Evolutionary conservation across 1,139 yeast species (phyloP).

Genomic region (Kluyveromyces sp.): DNA sequence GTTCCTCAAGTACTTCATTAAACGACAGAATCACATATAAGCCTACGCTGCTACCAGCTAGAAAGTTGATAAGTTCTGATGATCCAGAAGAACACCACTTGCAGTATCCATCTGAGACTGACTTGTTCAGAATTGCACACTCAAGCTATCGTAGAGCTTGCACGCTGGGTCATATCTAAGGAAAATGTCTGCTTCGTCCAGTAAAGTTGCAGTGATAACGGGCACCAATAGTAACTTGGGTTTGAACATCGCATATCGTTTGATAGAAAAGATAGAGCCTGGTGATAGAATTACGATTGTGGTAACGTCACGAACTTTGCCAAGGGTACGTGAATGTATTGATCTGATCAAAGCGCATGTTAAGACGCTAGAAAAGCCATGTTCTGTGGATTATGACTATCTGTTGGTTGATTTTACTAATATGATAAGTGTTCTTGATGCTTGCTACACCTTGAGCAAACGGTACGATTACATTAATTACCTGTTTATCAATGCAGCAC

Average conservation of each 20-base stretch:
- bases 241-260: conserved; percentile 70
- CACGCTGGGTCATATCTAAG: too few species aligned
- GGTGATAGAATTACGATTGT: conserved; percentile 61
- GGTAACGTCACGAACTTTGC: conserved; percentile 82
- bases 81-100: too few species aligned
- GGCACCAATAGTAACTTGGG: conserved; percentile 79
- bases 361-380: conserved; percentile 39
- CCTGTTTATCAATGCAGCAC: conserved; percentile 82
- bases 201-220: conserved; percentile 49
- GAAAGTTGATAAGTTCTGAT: too few species aligned
- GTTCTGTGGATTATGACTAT: conserved; percentile 75
- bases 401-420: conserved; percentile 80
- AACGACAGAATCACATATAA: neutral
- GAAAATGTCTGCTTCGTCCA: too few species aligned
- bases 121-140: neutral
- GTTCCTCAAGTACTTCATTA: neutral
- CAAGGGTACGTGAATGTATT: conserved; percentile 75
- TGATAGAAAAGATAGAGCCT: conserved; percentile 52
- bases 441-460: conserved; percentile 60
- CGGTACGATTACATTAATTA: conserved; percentile 65
- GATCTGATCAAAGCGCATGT: conserved; percentile 49
- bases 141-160: neutral
- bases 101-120: too few species aligned
- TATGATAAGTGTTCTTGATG: conserved; percentile 77
- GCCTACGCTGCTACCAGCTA: neutral